These are phyloP conservation scores for Backusella mclennaniae DNA, from an alignment of 192 early-diverging fungal species.

Conservation along the genomic window DNA sequence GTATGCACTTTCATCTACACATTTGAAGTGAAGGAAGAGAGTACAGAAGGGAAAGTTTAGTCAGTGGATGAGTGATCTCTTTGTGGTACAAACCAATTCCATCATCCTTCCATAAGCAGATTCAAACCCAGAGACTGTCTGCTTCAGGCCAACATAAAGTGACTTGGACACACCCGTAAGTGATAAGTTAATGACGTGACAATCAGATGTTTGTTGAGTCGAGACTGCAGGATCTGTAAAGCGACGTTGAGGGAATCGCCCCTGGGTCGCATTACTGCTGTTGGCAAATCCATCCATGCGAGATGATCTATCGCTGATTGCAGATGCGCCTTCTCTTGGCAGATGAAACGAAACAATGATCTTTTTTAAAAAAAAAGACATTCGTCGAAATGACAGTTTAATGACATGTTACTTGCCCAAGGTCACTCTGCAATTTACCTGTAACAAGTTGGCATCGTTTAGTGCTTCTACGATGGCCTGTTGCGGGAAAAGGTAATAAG, in stretches of 20 bases:
- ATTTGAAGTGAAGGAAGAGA: not conserved
- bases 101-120: constrained; percentile 26
- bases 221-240: constrained; percentile 21
- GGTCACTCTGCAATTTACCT: constrained; percentile 8
- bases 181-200: constrained; percentile 9
- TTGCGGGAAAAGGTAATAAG: constrained; percentile 47
- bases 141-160: constrained; percentile 21
- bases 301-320: not conserved
- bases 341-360: constrained; percentile 13
- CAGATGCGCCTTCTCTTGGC: constrained; percentile 1
- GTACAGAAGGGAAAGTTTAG: not conserved
- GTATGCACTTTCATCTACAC: constrained; percentile 2
- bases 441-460: constrained; percentile 20
- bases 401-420: not conserved
- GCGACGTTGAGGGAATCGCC: constrained; percentile 11
- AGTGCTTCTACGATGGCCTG: constrained; percentile 48
- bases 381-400: not conserved
- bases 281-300: not conserved
- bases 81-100: constrained; percentile 18
- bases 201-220: not conserved
- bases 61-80: not conserved
- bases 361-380: not conserved
- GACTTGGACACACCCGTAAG: constrained; percentile 14
- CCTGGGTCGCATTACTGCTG: constrained; percentile 6
- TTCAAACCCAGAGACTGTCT: constrained; percentile 23